phyloP scores from a whole-genome alignment of 768 basidiomycete species.

The Peribolospora kevripleyi region DNA sequence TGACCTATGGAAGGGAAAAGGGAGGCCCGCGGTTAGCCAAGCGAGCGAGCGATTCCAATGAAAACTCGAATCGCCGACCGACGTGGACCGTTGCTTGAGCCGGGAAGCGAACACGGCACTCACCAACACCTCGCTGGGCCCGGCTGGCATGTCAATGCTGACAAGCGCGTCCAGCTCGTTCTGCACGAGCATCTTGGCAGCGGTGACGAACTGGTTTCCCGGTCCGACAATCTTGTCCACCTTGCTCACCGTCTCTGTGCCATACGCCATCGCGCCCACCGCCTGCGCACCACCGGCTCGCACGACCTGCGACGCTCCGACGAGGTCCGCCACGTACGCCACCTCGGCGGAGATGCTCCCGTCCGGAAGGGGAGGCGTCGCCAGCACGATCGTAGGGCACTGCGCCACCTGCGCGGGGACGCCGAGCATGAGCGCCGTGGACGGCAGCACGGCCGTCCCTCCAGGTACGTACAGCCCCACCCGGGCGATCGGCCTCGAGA shows the following conservation, averaged over 20 bases:
- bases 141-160: constrained; percentile 97
- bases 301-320: constrained; percentile 70
- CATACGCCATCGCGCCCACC: constrained; percentile 85
- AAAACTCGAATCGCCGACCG: background rate
- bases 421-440: constrained; percentile 92
- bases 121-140: constrained; percentile 89
- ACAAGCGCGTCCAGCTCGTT: constrained; percentile 93
- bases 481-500: constrained; percentile 79
- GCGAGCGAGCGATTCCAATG: background rate
- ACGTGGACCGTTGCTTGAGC: background rate
- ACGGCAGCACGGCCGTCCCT: constrained; percentile 84
- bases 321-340: constrained; percentile 77
- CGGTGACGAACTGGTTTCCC: constrained; percentile 98
- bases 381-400: constrained; percentile 71
- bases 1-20: constrained; percentile 34
- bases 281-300: constrained; percentile 95
- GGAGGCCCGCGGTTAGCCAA: constrained; percentile 11
- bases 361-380: constrained; percentile 83
- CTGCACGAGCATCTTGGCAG: constrained; percentile 96
- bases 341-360: constrained; percentile 91
- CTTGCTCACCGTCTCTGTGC: constrained; percentile 81
- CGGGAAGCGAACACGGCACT: constrained; percentile 18
- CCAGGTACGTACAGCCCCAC: constrained; percentile 95
- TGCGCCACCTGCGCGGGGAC: constrained; percentile 94
- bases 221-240: constrained; percentile 99